These are phyloP conservation scores for Massarina eburnea DNA, from an alignment of 2,329 filamentous ascomycete species.

Conservation along the genomic window DNA sequence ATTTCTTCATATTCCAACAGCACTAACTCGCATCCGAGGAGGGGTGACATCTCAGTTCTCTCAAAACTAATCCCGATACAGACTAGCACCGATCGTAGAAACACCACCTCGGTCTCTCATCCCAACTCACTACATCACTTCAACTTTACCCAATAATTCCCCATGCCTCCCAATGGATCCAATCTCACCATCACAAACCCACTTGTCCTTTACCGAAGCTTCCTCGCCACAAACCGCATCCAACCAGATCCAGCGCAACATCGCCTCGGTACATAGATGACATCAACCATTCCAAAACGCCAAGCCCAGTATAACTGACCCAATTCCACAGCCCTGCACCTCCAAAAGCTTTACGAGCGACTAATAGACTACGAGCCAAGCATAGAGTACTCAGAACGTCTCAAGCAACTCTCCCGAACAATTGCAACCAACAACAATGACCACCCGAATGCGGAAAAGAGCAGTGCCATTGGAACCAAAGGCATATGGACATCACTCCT, in stretches of 20 bases:
- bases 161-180: conserved; percentile 40
- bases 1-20: background rate
- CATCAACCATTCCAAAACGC: conserved; percentile 32
- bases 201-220: conserved; percentile 72
- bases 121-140: conserved; percentile 8
- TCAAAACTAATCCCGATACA: conserved; percentile 14
- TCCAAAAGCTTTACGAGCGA: conserved; percentile 73
- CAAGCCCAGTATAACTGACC: conserved; percentile 20
- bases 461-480: conserved; percentile 30
- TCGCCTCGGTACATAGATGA: conserved; percentile 54
- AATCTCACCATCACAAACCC: conserved; percentile 63
- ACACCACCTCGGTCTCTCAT: conserved; percentile 23
- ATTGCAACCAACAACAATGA: conserved; percentile 34
- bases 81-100: conserved; percentile 22
- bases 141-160: conserved; percentile 8
- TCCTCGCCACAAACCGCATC: conserved; percentile 68
- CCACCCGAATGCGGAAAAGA: conserved; percentile 34
- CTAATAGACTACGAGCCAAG: conserved; percentile 79
- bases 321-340: conserved; percentile 63
- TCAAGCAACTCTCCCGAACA: conserved; percentile 60
- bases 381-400: conserved; percentile 65
- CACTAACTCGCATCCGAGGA: too few species aligned
- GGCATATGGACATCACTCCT: conserved; percentile 60
- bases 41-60: background rate
- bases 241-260: conserved; percentile 72